Evolutionary conservation across 148 eudicot species (phyloP).

Genomic region (Spergularia bocconei): DNA sequence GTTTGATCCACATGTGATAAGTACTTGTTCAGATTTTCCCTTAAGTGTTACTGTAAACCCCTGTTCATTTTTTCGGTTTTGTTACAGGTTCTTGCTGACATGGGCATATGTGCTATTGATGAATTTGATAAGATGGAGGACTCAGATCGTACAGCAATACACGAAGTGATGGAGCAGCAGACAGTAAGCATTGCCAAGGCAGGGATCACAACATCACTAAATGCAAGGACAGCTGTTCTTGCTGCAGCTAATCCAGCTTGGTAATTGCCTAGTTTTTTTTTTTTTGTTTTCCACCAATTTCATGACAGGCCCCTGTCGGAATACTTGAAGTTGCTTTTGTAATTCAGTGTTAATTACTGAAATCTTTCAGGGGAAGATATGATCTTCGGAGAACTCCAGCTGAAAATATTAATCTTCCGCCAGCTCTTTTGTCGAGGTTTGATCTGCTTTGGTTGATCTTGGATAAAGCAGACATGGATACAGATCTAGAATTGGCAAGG

Average conservation of each 20-base stretch:
- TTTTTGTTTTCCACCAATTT: neutral
- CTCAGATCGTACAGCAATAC: constrained; percentile 95
- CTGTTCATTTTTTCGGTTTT: constrained; percentile 12
- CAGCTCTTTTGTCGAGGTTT: constrained; percentile 97
- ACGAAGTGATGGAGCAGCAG: constrained; percentile 99
- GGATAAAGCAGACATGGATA: constrained; percentile 98
- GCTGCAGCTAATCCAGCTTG: constrained; percentile 99
- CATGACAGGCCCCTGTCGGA: neutral
- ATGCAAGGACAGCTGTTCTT: constrained; percentile 97
- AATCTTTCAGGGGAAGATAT: constrained; percentile 88
- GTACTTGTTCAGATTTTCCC: neutral
- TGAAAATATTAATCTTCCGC: constrained; percentile 98
- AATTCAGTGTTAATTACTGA: constrained; percentile 9
- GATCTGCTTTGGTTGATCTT: constrained; percentile 96
- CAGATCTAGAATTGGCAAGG: constrained; percentile 96
- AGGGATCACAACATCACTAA: constrained; percentile 95
- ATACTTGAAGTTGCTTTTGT: neutral
- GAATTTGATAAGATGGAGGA: constrained; percentile 99
- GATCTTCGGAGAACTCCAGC: constrained; percentile 98
- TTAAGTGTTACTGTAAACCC: neutral
- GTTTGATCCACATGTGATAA: neutral
- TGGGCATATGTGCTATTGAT: constrained; percentile 99
- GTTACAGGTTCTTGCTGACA: constrained; percentile 90
- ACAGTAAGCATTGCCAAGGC: constrained; percentile 99
- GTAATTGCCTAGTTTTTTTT: constrained; percentile 29